Evolutionary conservation across 345 rosid species (phyloP), one percentile per base, ranked within the genome.

Genomic region (Clarkia xantiana): DNA sequence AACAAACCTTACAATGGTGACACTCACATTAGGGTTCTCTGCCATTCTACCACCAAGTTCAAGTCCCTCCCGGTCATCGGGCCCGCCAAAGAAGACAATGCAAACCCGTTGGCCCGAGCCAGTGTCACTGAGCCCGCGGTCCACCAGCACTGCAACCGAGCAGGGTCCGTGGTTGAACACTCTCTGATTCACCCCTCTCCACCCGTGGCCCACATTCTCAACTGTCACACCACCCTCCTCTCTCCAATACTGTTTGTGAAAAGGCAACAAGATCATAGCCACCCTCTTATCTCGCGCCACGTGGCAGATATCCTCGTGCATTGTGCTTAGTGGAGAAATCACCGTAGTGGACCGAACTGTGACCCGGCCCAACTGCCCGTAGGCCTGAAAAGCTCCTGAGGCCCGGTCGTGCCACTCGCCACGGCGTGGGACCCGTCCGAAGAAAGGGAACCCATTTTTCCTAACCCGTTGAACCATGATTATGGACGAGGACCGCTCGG

Each of bases 271-370:
- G 42, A 88, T 57, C 79, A 88, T 54, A 10, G 82, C 47, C 44
- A 77, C 86, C 51, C 74, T 67, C 60, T 81, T 81, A 14, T 53
- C 56, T 47, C 77, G 79, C 3, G 97, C 97, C 65, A 84, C 79
- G 50, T 81, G 84, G 55, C 89, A 88, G 22, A 88, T 79, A 19
- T 88, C 94, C 62, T 84, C 81, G 49, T 88, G 82, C 81, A 88
- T 81, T 1, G 88, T 74, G 4, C 76, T 44, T 42, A 84, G 57
- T 0, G 86, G 29, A 2, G 94, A 88, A 15, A 88, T 62, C 7
- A 74, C 78, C 0, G 86, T 84, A 0, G 75, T 74, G 49, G 84
- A 80, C 44, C 91, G 65, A 23, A 88, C 79, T 0, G 63, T 60
- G 40, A 84, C 84, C 10, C 74, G 71, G 44, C 91, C 91, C 45